These are phyloP conservation scores for Steccherinum ochraceum DNA, from an alignment of 768 basidiomycete species.

Conservation along the genomic window DNA sequence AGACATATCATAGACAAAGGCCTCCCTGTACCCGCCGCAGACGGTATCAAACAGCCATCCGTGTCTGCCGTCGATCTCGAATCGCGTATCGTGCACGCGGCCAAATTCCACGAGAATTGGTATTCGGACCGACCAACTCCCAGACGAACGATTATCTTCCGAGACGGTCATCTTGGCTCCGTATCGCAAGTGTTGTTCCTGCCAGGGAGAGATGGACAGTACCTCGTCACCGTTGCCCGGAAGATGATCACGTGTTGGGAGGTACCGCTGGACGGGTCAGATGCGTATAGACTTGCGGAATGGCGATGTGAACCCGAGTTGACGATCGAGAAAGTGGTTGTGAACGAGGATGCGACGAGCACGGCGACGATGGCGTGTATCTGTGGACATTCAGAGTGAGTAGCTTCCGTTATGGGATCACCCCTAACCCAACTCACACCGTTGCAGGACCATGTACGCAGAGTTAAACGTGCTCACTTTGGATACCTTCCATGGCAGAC, in stretches of 20 bases:
- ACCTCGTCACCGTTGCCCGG: constrained; percentile 23
- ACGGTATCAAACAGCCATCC: constrained; percentile 16
- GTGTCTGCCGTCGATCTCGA: constrained; percentile 28
- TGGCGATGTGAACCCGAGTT: constrained; percentile 9
- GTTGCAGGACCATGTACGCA: background rate
- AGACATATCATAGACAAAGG: constrained; percentile 26
- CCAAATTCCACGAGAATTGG: constrained; percentile 30
- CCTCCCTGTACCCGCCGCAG: constrained; percentile 26
- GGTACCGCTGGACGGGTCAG: constrained; percentile 26
- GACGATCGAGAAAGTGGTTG: constrained; percentile 21
- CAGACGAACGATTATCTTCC: constrained; percentile 19
- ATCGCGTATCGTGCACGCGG: constrained; percentile 27
- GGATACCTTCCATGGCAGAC: constrained; percentile 27
- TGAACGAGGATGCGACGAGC: constrained; percentile 23
- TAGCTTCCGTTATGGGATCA: too few species aligned
- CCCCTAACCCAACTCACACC: too few species aligned
- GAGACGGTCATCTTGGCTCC: constrained; percentile 8
- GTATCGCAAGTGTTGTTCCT: constrained; percentile 26
- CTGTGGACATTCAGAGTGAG: background rate
- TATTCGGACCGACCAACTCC: constrained; percentile 20
- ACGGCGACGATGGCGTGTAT: constrained; percentile 19
- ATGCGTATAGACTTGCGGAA: constrained; percentile 26
- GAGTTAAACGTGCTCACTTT: constrained; percentile 9
- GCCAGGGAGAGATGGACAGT: constrained; percentile 24
- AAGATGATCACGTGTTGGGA: constrained; percentile 28